phyloP scores from a whole-genome alignment of 495 filamentous ascomycete species.

The Niebla homalea region DNA sequence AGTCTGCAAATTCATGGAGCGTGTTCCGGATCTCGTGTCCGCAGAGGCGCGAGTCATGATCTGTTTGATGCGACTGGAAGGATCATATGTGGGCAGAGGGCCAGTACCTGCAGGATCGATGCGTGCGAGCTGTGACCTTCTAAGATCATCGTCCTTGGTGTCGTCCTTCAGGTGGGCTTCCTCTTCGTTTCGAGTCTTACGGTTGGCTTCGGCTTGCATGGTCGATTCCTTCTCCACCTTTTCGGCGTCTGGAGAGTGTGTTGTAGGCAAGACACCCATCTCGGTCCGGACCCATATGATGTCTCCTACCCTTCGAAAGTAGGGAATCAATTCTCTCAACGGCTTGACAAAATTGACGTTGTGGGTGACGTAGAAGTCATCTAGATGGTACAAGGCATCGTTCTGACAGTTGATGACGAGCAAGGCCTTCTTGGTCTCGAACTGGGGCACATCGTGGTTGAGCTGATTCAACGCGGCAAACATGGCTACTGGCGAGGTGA shows the following conservation, averaged over 20 bases:
- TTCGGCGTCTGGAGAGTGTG: slow-evolving; percentile 7
- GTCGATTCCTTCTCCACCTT: slow-evolving; percentile 10
- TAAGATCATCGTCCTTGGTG: slow-evolving; percentile 4
- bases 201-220: slow-evolving; percentile 9
- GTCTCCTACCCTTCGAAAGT: slow-evolving; percentile 67
- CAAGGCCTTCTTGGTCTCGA: slow-evolving; percentile 68
- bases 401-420: slow-evolving; percentile 83
- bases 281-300: slow-evolving; percentile 80
- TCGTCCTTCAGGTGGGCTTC: slow-evolving; percentile 14
- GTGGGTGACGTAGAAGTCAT: slow-evolving; percentile 51
- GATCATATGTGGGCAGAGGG: slow-evolving; percentile 12
- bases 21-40: slow-evolving; percentile 13
- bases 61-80: slow-evolving; percentile 13
- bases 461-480: slow-evolving; percentile 10
- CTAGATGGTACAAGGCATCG: slow-evolving; percentile 65
- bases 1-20: slow-evolving; percentile 11
- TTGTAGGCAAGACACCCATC: slow-evolving; percentile 22
- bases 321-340: slow-evolving; percentile 49
- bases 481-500: slow-evolving; percentile 7
- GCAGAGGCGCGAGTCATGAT: slow-evolving; percentile 15
- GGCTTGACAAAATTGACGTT: slow-evolving; percentile 54
- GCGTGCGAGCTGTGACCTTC: neutral
- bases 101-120: slow-evolving; percentile 2
- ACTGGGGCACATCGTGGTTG: slow-evolving; percentile 27
- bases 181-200: slow-evolving; percentile 5